Evolutionary conservation across 805 yeast species (phyloP).

Genomic region (Candida boleticola): DNA sequence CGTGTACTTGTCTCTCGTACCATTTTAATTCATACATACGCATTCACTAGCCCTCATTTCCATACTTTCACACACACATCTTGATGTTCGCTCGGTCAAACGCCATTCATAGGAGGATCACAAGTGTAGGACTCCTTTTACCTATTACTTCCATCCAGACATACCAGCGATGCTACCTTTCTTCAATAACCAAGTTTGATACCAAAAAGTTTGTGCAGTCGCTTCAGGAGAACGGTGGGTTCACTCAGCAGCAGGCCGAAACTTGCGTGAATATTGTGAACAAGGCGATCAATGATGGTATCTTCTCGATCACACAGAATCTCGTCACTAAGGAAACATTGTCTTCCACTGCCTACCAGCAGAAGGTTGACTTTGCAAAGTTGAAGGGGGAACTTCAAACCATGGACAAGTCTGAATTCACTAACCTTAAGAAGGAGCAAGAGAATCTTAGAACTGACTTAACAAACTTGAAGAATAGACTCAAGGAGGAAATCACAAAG

Average conservation of each 20-base stretch:
- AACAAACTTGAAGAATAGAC: conserved; percentile 78
- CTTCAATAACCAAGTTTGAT: conserved; percentile 55
- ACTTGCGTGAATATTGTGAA: conserved; percentile 73
- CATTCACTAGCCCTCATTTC: no score
- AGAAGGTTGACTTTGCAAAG: conserved; percentile 94
- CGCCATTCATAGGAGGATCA: no score
- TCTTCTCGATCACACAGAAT: conserved; percentile 68
- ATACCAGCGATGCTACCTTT: no score
- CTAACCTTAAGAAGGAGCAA: conserved; percentile 78
- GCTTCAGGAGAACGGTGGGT: conserved; percentile 64
- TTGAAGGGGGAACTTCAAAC: conserved; percentile 88
- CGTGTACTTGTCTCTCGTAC: no score
- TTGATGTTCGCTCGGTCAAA: no score
- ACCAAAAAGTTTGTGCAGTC: conserved; percentile 71
- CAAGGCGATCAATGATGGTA: conserved; percentile 76
- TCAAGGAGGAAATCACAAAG: conserved; percentile 89
- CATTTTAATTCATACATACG: no score
- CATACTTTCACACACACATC: no score
- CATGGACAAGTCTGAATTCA: conserved; percentile 82
- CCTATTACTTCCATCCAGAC: no score
- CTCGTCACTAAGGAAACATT: conserved; percentile 84
- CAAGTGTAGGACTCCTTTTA: no score
- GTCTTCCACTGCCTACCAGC: conserved; percentile 86
- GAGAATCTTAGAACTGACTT: conserved; percentile 81
- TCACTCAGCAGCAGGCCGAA: conserved; percentile 72